A percentile compares a stretch with the other conserved stretches of the same genome.
Evolutionary conservation across 352 stramenopile genomes (phyloP).

Genomic region (Globisporangium lucens): DNA sequence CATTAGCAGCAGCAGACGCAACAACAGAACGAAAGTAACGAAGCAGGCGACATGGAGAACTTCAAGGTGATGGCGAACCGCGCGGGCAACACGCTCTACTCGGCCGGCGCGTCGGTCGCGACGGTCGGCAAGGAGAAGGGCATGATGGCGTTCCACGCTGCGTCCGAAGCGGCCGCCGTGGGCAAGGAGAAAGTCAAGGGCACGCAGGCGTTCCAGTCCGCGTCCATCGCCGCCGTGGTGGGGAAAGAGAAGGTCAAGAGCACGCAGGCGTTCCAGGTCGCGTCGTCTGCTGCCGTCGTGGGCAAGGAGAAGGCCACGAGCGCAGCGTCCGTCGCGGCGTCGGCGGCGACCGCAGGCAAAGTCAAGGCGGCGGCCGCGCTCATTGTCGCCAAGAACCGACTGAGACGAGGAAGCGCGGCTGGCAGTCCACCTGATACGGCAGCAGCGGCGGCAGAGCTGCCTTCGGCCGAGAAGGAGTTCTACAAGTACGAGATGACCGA

Average conservation of each 20-base stretch:
- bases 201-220: conserved; percentile 54
- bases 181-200: conserved; percentile 39
- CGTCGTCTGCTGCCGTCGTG: conserved; percentile 42
- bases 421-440: conserved; percentile 18
- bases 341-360: conserved; percentile 44
- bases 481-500: conserved; percentile 84
- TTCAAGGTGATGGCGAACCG: conserved; percentile 73
- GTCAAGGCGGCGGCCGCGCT: conserved; percentile 51
- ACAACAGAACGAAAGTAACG: not conserved
- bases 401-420: conserved; percentile 29
- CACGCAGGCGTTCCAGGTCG: conserved; percentile 38
- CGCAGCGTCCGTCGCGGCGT: conserved; percentile 39
- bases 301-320: conserved; percentile 54
- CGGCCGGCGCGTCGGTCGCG: conserved; percentile 46
- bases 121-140: conserved; percentile 48
- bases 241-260: conserved; percentile 57
- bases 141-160: conserved; percentile 24
- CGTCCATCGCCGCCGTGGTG: conserved; percentile 40
- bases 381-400: conserved; percentile 57
- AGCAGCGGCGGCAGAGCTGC: conserved; percentile 19
- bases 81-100: conserved; percentile 71
- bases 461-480: conserved; percentile 61
- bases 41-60: conserved; percentile 36
- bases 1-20: not conserved
- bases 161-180: conserved; percentile 25